phyloP scores from a whole-genome alignment of 2,329 filamentous ascomycete genomes.

The Pseudopyrenochaeta lycopersici region DNA sequence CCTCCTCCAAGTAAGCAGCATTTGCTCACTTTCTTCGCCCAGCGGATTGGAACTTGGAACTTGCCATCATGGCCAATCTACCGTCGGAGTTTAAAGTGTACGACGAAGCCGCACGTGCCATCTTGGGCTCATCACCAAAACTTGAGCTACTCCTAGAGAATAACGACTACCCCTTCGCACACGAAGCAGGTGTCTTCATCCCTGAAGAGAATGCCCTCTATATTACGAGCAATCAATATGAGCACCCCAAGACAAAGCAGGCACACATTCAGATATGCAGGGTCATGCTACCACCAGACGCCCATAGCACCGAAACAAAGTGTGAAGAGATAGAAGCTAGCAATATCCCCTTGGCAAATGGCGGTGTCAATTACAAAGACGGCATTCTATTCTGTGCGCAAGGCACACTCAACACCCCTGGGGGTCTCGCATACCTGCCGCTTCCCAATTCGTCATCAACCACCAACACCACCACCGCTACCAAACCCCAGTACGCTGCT shows the following conservation, averaged over 20 bases:
- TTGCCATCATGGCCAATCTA: too few species aligned
- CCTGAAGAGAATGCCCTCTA: slow-evolving; percentile 42
- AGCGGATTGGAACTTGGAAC: too few species aligned
- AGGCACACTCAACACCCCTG: slow-evolving; percentile 36
- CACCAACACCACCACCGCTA: slow-evolving; percentile 18
- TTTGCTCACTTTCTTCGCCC: too few species aligned
- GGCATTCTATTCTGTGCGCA: slow-evolving; percentile 47
- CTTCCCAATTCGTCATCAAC: slow-evolving; percentile 2
- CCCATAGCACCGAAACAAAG: slow-evolving; percentile 5
- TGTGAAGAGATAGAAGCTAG: slow-evolving; percentile 11
- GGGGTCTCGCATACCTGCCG: slow-evolving; percentile 43
- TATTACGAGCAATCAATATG: slow-evolving; percentile 50
- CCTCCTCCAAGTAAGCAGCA: too few species aligned
- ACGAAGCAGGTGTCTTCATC: slow-evolving; percentile 57
- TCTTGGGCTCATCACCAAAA: slow-evolving; percentile 13
- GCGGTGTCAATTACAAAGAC: slow-evolving; percentile 39
- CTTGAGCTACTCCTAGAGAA: slow-evolving; percentile 21
- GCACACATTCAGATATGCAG: slow-evolving; percentile 27
- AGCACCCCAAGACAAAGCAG: slow-evolving; percentile 16
- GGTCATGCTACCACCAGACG: slow-evolving; percentile 14
- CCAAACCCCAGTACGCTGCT: slow-evolving; percentile 11
- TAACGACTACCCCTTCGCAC: slow-evolving; percentile 74
- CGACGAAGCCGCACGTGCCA: slow-evolving; percentile 1
- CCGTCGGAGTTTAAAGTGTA: slow-evolving; percentile 5
- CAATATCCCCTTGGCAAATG: slow-evolving; percentile 30